These are phyloP conservation scores for Daucus carota DNA, from an alignment of 129 eudicot species.

Conservation along the genomic window DNA sequence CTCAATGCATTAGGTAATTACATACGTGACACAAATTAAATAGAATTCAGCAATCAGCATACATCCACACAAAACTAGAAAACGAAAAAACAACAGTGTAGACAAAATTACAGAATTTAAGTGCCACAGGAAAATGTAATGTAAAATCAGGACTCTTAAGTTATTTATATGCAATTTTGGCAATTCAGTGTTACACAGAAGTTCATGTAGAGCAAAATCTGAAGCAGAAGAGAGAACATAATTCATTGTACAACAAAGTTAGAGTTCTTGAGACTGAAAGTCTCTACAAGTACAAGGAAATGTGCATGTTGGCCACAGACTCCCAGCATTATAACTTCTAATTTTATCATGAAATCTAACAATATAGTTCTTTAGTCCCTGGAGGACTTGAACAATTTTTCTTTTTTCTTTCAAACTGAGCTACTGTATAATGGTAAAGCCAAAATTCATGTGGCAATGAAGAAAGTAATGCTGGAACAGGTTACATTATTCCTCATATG, in stretches of 20 bases:
- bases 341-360: neutral
- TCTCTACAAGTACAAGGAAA: constrained; percentile 8
- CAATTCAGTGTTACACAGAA: neutral
- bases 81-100: neutral
- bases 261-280: neutral
- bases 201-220: neutral
- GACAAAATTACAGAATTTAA: neutral
- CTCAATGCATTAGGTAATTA: neutral
- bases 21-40: neutral
- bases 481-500: constrained; percentile 13
- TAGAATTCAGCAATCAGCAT: neutral
- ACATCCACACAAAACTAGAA: too few relatives aligned
- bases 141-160: neutral
- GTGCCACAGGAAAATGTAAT: neutral
- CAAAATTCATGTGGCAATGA: neutral
- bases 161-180: neutral
- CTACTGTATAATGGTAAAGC: neutral
- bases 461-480: neutral
- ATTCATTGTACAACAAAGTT: constrained; percentile 10
- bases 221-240: constrained; percentile 10
- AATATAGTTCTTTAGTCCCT: constrained; percentile 7
- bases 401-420: too few relatives aligned
- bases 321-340: constrained; percentile 1
- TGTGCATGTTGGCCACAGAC: neutral
- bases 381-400: constrained; percentile 5